Conservation (phyloP, 2,329 filamentous ascomycete genomes). For the Aspergillus niger region DNA sequence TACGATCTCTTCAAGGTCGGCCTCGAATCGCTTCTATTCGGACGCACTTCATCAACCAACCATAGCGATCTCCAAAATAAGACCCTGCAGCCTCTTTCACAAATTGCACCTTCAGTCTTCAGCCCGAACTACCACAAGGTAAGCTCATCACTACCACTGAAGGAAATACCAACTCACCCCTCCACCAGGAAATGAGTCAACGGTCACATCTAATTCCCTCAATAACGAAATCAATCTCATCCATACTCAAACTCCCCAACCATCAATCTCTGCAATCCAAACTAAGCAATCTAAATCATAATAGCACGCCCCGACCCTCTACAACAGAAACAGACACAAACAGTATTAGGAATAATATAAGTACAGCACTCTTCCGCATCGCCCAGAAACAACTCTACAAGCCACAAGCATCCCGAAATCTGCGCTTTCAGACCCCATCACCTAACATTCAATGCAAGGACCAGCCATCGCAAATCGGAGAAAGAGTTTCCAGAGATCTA, state of each 20-base stretch:
- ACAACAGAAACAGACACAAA: neutral
- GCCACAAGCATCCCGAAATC: slow-evolving; percentile 14
- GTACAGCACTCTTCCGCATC: slow-evolving; percentile 35
- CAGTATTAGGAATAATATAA: slow-evolving; percentile 25
- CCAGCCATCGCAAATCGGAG: neutral
- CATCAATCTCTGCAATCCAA: slow-evolving; percentile 20
- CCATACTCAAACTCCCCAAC: slow-evolving; percentile 30
- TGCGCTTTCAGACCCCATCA: slow-evolving; percentile 2
- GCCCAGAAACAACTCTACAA: slow-evolving; percentile 32
- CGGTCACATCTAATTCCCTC: slow-evolving; percentile 37
- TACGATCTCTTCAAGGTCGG: slow-evolving; percentile 29
- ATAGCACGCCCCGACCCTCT: neutral
- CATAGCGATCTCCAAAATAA: neutral
- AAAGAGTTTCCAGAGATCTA: neutral
- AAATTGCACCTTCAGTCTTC: slow-evolving; percentile 34
- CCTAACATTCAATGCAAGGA: neutral
- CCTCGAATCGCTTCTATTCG: slow-evolving; percentile 19
- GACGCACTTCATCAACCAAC: neutral
- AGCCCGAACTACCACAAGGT: slow-evolving; percentile 34
- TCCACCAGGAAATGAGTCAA: slow-evolving; percentile 37
- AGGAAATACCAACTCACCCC: neutral
- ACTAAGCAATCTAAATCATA: slow-evolving; percentile 11
- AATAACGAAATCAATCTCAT: slow-evolving; percentile 37
- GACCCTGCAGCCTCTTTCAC: slow-evolving; percentile 21
- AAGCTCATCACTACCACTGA: neutral